Evolutionary conservation across 192 early-diverging fungal genomes (phyloP).

Genomic region (Mortierella alpina): DNA sequence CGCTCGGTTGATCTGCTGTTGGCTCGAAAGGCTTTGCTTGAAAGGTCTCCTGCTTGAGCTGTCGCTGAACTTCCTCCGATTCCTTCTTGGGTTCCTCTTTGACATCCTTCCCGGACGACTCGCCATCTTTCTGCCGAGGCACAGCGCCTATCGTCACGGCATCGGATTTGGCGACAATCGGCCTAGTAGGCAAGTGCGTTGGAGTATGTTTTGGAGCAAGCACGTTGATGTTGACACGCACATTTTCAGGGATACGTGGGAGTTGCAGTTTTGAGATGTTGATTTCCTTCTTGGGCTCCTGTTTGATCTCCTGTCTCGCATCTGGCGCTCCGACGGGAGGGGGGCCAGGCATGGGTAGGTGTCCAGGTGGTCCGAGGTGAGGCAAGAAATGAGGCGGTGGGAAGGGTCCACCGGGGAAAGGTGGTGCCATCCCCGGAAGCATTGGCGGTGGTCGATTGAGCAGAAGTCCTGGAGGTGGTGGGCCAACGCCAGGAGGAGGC

Average conservation of each 20-base stretch:
- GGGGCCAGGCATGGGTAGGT: constrained; percentile 7
- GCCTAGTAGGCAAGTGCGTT: constrained; percentile 23
- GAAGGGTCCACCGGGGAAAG: constrained; percentile 15
- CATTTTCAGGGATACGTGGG: constrained; percentile 21
- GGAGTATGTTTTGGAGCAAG: constrained; percentile 38
- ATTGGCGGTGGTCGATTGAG: constrained; percentile 30
- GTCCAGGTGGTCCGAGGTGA: constrained; percentile 15
- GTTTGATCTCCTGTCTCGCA: constrained; percentile 11
- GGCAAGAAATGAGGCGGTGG: constrained; percentile 27
- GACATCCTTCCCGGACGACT: constrained; percentile 8
- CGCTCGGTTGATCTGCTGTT: constrained; percentile 11
- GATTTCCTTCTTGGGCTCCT: constrained; percentile 28
- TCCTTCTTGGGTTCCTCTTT: constrained; percentile 27
- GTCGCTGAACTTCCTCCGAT: constrained; percentile 9
- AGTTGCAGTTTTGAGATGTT: constrained; percentile 35
- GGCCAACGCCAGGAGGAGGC: constrained; percentile 48
- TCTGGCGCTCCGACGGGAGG: constrained; percentile 1
- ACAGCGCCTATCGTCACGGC: constrained; percentile 6
- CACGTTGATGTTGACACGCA: constrained; percentile 23
- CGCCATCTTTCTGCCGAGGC: constrained; percentile 6
- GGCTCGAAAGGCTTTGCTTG: constrained; percentile 42
- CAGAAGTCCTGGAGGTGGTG: constrained; percentile 45
- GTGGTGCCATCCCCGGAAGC: constrained; percentile 39
- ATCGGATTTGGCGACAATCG: constrained; percentile 35
- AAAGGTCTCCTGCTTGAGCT: constrained; percentile 42